Base-by-base conservation (phyloP, 441 rosid genomes). In the Gossypium laxum region DNA sequence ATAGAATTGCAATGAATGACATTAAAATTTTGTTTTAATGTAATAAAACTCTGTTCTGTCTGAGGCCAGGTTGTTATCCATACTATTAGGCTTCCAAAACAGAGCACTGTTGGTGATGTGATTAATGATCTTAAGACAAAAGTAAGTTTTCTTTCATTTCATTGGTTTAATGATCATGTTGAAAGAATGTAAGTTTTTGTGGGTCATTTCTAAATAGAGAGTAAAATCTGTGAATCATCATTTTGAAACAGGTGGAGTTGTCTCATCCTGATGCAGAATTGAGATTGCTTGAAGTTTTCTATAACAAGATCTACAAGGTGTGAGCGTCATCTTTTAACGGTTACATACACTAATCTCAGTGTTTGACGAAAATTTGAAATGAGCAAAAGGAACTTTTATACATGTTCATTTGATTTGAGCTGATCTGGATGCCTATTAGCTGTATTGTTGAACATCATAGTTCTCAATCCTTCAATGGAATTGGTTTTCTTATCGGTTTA, bases 221-320 rank as follows among this genome's bases (percentile, higher is more conserved):
- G 67, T 62, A 62, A 62, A 28, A 15, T 51, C 54, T 51, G 3
- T 67, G 26, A 6, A 51, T 14, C 60, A 51, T 28, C 60, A 30
- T 26, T 74, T 11, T 55, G 45, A 38, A 38, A 8, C 45, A 38
- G 45, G 45, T 38, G 45, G 86, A 81, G 75, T 74, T 83, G 70
- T 83, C 86, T 55, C 81, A 76, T 62, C 84, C 86, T 24, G 56
- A 75, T 69, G 82, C 85, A 0, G 84, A 85, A 64, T 82, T 85
- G 34, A 76, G 84, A 74, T 75, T 85, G 78, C 84, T 85, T 57
- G 85, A 83, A 77, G 83, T 85, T 61, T 78, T 79, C 73, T 78
- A 81, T 79, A 83, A 83, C 82, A 85, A 83, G 77, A 85, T 85
- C 61, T 85, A 81, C 41, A 83, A 83, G 86, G 88, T 85, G 66